Evolutionary conservation across 495 filamentous ascomycete genomes (phyloP).

Genomic region (Penicillium dipodomyicola): DNA sequence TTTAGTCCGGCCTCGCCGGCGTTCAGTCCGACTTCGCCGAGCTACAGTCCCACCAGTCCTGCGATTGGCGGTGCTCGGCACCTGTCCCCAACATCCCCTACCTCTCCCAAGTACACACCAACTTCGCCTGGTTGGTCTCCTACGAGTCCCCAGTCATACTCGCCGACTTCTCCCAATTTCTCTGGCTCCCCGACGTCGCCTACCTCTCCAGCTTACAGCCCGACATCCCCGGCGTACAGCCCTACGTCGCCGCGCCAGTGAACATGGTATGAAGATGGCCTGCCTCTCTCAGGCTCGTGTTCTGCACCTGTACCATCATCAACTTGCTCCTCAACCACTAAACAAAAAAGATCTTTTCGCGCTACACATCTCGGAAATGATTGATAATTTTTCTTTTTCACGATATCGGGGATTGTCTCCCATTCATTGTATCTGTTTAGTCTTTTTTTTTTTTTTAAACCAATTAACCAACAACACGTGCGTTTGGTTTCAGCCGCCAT

Average conservation of each 20-base stretch:
- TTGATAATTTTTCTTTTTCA: constrained; percentile 43
- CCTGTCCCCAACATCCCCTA: constrained; percentile 65
- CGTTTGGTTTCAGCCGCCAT: constrained; percentile 18
- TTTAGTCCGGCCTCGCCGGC: constrained; percentile 61
- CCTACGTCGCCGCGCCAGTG: constrained; percentile 52
- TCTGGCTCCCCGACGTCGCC: constrained; percentile 57
- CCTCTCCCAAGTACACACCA: constrained; percentile 72
- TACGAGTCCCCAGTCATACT: constrained; percentile 68
- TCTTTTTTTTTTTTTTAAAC: constrained; percentile 12
- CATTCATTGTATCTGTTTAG: constrained; percentile 35
- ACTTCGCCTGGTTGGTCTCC: constrained; percentile 70
- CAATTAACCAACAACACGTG: constrained; percentile 10
- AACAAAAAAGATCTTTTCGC: constrained; percentile 43
- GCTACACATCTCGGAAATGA: constrained; percentile 41
- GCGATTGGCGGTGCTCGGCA: constrained; percentile 49
- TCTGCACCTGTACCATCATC: constrained; percentile 46
- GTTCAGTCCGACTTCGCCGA: constrained; percentile 58
- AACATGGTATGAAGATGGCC: constrained; percentile 24
- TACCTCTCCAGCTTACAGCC: constrained; percentile 57
- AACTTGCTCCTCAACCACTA: constrained; percentile 26
- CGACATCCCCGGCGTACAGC: constrained; percentile 51
- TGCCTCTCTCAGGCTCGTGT: constrained; percentile 25
- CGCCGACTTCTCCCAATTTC: constrained; percentile 72
- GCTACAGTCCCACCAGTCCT: constrained; percentile 68
- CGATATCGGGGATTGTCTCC: constrained; percentile 34